Conservation (phyloP, 495 filamentous ascomycete species). For the Penicilliopsis zonata region DNA sequence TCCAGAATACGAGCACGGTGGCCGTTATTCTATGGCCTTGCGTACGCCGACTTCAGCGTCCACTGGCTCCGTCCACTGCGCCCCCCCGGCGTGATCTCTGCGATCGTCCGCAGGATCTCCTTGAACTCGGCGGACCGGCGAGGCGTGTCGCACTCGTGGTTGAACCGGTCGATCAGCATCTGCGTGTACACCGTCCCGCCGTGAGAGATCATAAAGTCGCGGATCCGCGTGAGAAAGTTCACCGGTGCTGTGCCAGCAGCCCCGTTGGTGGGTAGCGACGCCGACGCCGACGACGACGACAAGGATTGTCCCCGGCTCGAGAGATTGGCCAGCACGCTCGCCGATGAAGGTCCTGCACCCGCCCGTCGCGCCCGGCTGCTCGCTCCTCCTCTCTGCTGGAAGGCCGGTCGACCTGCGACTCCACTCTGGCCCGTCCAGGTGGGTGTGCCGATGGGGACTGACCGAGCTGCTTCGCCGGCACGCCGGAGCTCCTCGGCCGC, state of each 20-base stretch:
- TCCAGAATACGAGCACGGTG: too few species aligned
- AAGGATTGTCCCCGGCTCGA: conserved; percentile 32
- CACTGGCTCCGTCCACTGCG: conserved; percentile 33
- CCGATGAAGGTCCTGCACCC: conserved; percentile 38
- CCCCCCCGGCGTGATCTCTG: conserved; percentile 31
- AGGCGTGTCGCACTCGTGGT: conserved; percentile 29
- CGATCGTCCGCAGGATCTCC: conserved; percentile 37
- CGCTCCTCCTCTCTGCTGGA: conserved; percentile 4
- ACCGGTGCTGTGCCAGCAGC: not conserved
- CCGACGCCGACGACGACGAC: conserved; percentile 18
- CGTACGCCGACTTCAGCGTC: conserved; percentile 40
- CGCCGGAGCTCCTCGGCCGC: conserved; percentile 63
- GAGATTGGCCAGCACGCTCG: conserved; percentile 48
- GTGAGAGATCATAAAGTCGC: conserved; percentile 48
- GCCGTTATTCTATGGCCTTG: not conserved
- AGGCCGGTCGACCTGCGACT: conserved; percentile 45
- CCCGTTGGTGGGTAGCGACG: conserved; percentile 6
- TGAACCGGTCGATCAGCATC: conserved; percentile 59
- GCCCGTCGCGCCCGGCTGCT: conserved; percentile 23
- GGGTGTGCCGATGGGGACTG: conserved; percentile 66
- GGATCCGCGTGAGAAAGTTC: conserved; percentile 25
- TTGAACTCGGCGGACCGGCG: conserved; percentile 34
- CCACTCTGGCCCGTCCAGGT: conserved; percentile 91
- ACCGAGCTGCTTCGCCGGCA: conserved; percentile 57
- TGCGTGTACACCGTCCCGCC: conserved; percentile 52